phyloP scores from a whole-genome alignment of 148 eudicot genomes.

The Fagopyrum homotropicum region DNA sequence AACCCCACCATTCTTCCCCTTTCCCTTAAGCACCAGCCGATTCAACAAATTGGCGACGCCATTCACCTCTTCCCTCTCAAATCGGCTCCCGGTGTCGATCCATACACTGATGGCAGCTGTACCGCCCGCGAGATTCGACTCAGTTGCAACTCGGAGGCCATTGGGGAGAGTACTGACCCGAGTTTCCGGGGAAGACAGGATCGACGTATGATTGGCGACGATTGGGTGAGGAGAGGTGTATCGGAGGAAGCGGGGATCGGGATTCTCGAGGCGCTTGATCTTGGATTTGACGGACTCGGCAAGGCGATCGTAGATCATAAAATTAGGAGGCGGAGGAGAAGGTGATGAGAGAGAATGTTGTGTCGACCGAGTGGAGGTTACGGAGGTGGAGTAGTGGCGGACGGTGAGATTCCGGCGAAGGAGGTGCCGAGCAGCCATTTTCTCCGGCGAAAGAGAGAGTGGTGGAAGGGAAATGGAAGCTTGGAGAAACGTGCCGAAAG shows the following conservation, averaged over 20 bases:
- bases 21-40: slow-evolving; percentile 38
- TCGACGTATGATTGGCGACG: slow-evolving; percentile 30
- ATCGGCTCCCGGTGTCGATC: slow-evolving; percentile 51
- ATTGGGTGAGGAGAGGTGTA: slow-evolving; percentile 32
- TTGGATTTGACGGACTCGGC: slow-evolving; percentile 33
- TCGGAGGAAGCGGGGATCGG: slow-evolving; percentile 35
- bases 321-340: slow-evolving; percentile 23
- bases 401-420: slow-evolving; percentile 16
- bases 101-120: slow-evolving; percentile 40
- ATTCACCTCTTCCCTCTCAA: slow-evolving; percentile 41
- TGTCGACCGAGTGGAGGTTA: slow-evolving; percentile 16
- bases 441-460: neutral
- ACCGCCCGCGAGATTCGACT: slow-evolving; percentile 39
- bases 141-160: slow-evolving; percentile 72
- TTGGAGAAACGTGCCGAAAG: neutral
- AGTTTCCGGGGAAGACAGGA: slow-evolving; percentile 46
- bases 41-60: slow-evolving; percentile 47
- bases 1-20: slow-evolving; percentile 20
- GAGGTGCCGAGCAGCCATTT: slow-evolving; percentile 30
- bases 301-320: slow-evolving; percentile 39
- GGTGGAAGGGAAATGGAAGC: neutral
- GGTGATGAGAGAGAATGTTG: slow-evolving; percentile 15
- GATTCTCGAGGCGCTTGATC: slow-evolving; percentile 24
- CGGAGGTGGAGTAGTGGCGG: slow-evolving; percentile 22
- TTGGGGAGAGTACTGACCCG: slow-evolving; percentile 53